Evolutionary conservation across 2,329 filamentous ascomycete species (phyloP).

Genomic region (Exophiala bonariae): DNA sequence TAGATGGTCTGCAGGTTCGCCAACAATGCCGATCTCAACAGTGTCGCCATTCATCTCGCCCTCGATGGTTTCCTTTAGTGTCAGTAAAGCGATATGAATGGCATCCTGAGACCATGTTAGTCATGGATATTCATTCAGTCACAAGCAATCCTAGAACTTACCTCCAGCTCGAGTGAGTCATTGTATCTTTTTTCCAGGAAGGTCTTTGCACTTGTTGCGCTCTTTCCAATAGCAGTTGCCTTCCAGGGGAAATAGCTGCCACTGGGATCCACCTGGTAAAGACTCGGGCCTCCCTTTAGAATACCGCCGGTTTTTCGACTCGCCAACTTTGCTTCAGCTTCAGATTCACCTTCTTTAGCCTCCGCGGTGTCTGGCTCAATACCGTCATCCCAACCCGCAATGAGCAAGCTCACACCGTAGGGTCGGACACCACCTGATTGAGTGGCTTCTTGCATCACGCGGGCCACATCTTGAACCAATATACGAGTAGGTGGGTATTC

Average conservation of each 20-base stretch:
- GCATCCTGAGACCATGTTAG: slow-evolving; percentile 60
- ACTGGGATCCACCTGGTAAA: slow-evolving; percentile 99
- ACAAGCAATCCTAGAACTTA: slow-evolving; percentile 2
- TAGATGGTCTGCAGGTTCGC: slow-evolving; percentile 87
- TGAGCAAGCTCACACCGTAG: slow-evolving; percentile 91
- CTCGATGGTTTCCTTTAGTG: slow-evolving; percentile 98
- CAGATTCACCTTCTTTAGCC: slow-evolving; percentile 54
- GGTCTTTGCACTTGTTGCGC: slow-evolving; percentile 95
- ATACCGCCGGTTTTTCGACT: slow-evolving; percentile 91
- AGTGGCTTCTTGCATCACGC: slow-evolving; percentile 98
- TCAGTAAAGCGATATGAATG: slow-evolving; percentile 95
- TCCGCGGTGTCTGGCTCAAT: slow-evolving; percentile 80
- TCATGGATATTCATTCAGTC: not conserved
- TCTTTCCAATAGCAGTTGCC: slow-evolving; percentile 98
- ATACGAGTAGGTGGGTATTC: slow-evolving; percentile 99
- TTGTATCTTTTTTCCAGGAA: slow-evolving; percentile 99
- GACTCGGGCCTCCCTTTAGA: slow-evolving; percentile 90
- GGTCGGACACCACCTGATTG: slow-evolving; percentile 96
- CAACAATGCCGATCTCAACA: slow-evolving; percentile 98
- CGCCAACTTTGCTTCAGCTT: slow-evolving; percentile 70
- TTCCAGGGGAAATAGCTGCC: slow-evolving; percentile 99
- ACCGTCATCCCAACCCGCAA: slow-evolving; percentile 97
- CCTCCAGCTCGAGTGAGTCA: slow-evolving; percentile 89
- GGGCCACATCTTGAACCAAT: slow-evolving; percentile 96
- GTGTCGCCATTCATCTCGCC: slow-evolving; percentile 99